Evolutionary conservation across 768 basidiomycete genomes (phyloP).

Genomic region (Phylloporus sp.): DNA sequence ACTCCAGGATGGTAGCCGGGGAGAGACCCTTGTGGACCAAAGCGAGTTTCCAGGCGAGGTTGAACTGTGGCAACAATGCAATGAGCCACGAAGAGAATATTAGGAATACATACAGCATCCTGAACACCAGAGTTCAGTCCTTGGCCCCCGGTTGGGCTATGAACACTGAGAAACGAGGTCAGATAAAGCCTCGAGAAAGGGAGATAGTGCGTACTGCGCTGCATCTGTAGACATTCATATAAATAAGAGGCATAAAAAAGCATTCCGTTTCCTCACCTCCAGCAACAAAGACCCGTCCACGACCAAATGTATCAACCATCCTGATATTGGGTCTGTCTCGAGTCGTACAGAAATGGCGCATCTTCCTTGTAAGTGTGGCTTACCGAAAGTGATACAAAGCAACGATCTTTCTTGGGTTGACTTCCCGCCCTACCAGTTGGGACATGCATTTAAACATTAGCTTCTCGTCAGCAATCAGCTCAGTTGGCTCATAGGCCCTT

Average conservation of each 20-base stretch:
- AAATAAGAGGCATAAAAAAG: neutral
- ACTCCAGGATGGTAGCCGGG: conserved; percentile 33
- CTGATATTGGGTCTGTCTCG: conserved; percentile 42
- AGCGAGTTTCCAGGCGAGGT: conserved; percentile 45
- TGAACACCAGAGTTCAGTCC: conserved; percentile 38
- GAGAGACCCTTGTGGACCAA: conserved; percentile 38
- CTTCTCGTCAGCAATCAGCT: conserved; percentile 15
- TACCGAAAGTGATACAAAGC: conserved; percentile 26
- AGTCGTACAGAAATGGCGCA: conserved; percentile 2
- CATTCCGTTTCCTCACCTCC: conserved; percentile 33
- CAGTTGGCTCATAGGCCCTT: conserved; percentile 3
- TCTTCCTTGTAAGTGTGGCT: neutral
- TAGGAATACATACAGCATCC: conserved; percentile 32
- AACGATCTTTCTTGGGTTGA: conserved; percentile 28
- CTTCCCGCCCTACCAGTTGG: conserved; percentile 22
- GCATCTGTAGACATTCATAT: conserved; percentile 34
- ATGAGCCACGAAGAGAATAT: neutral
- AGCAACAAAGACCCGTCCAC: conserved; percentile 42
- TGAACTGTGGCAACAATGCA: conserved; percentile 26
- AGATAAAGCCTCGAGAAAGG: neutral
- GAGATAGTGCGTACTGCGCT: conserved; percentile 32
- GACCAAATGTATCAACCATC: conserved; percentile 42
- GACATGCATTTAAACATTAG: conserved; percentile 27
- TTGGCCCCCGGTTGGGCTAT: conserved; percentile 25
- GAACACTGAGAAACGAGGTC: conserved; percentile 12